These are phyloP conservation scores for Torulaspora pretoriensis DNA, from an alignment of 1,139 yeast genomes.

Conservation along the genomic window DNA sequence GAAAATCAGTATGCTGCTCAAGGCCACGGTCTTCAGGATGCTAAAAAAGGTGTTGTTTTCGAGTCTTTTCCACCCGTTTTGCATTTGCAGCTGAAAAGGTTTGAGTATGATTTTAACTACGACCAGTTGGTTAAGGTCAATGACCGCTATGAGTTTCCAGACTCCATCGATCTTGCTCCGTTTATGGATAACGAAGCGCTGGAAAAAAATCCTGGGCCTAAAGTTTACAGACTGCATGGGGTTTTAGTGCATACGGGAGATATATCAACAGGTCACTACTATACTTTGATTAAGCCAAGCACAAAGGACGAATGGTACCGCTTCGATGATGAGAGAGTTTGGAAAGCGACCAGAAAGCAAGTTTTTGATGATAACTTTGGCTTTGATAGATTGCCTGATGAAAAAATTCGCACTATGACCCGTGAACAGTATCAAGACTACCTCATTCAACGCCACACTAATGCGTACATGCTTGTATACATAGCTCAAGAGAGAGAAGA, in stretches of 20 bases:
- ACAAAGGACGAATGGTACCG: slow-evolving; percentile 74
- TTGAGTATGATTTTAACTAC: slow-evolving; percentile 88
- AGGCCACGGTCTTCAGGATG: slow-evolving; percentile 90
- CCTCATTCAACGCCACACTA: slow-evolving; percentile 71
- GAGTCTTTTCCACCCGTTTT: slow-evolving; percentile 87
- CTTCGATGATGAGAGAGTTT: slow-evolving; percentile 93
- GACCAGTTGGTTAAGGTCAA: slow-evolving; percentile 89
- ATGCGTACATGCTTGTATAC: slow-evolving; percentile 96
- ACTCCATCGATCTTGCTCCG: slow-evolving; percentile 72
- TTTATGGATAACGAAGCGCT: slow-evolving; percentile 62
- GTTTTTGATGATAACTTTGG: slow-evolving; percentile 94
- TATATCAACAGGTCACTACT: slow-evolving; percentile 92
- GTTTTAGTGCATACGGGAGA: slow-evolving; percentile 96
- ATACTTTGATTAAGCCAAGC: slow-evolving; percentile 85
- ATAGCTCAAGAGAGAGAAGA: slow-evolving; percentile 61
- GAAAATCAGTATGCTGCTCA: slow-evolving; percentile 96
- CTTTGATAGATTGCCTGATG: slow-evolving; percentile 53
- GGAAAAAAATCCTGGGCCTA: slow-evolving; percentile 50
- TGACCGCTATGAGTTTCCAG: slow-evolving; percentile 88
- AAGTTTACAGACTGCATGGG: slow-evolving; percentile 83
- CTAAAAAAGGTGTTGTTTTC: slow-evolving; percentile 92
- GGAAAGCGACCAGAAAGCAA: slow-evolving; percentile 76
- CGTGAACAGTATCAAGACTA: slow-evolving; percentile 61
- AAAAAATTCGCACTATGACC: slow-evolving; percentile 47
- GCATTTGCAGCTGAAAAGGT: slow-evolving; percentile 88